Base-by-base conservation (phyloP, 805 yeast genomes). In the Torulaspora franciscae region DNA sequence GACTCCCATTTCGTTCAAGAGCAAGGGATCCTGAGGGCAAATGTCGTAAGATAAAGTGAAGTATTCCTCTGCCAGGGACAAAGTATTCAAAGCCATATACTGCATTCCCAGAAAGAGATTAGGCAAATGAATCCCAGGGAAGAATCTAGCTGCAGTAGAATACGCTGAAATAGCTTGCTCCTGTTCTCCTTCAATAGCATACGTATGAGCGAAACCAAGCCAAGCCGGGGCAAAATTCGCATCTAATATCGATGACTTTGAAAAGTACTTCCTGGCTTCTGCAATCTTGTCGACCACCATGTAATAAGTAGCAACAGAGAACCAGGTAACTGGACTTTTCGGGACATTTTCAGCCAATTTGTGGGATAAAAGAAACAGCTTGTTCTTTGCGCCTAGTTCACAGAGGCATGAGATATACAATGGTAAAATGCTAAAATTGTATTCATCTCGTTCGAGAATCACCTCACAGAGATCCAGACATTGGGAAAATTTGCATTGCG, bases 161-260 rank as follows among this genome's bases (percentile, higher is more conserved):
- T 90, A 93, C 0, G 98, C 98, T 45, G 96, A 84, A 17, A 93
- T 84, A 1, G 98, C 98, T 65, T 93, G 98, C 63, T 93, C 99
- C 63, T 93, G 97, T 65, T 93, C 99, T n/a, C 96, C 95, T 63
- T 93, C 99, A 2, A 86, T 83, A 0, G 96, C 96, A 75, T 90
- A 93, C 0, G 98, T 90, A 59, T 91, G 98, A 1, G 98, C 98
- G 69, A 93, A 93, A 2, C 97, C 99, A 27, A 93, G 81, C 99
- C 99, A 93, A 1, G 98, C 95, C 42, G 86, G 91, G 0, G 93
- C 95, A 68, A 86, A 89, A 53, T 82, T 85, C 2, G 99, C 95
- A 57, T 88, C 84, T 48, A 90, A 65, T 53, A 89, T 73, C 1
- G 97, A 87, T 0, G 97, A 90, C 61, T 87, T 89, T 32, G 93